Evolutionary conservation across 1,284 basidiomycete species (phyloP).

Genomic region (Rhodotorula sp.): DNA sequence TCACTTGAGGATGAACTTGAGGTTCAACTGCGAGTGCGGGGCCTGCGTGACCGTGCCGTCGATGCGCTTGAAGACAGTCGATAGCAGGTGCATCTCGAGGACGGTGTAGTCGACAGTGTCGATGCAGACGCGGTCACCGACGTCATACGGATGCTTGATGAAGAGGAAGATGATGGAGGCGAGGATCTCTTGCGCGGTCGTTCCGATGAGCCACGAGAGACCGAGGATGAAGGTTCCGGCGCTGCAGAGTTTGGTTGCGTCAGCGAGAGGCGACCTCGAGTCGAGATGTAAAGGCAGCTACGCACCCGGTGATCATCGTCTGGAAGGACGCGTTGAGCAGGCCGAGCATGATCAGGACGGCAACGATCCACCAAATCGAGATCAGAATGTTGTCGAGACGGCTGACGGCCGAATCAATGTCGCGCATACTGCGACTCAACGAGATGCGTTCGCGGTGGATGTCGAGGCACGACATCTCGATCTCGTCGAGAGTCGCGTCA

Average conservation of each 20-base stretch:
- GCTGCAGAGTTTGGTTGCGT: conserved; percentile 12
- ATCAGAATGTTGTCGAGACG: conserved; percentile 45
- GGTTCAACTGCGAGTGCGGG: conserved; percentile 66
- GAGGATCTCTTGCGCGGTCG: conserved; percentile 39
- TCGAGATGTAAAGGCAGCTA: background rate
- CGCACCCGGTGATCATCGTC: conserved; percentile 39
- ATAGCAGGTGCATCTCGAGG: conserved; percentile 72
- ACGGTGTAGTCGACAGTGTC: conserved; percentile 67
- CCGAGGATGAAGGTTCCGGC: conserved; percentile 46
- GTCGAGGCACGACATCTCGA: conserved; percentile 73
- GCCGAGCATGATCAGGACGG: conserved; percentile 44
- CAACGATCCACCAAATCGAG: conserved; percentile 45
- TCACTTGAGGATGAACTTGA: conserved; percentile 58
- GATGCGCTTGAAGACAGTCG: conserved; percentile 58
- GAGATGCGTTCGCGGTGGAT: conserved; percentile 81
- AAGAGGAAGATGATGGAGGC: conserved; percentile 58
- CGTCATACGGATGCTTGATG: conserved; percentile 71
- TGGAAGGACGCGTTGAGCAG: conserved; percentile 45
- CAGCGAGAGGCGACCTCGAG: background rate
- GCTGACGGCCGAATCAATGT: conserved; percentile 84
- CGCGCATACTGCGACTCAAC: conserved; percentile 82
- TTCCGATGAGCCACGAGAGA: conserved; percentile 57
- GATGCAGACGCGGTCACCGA: conserved; percentile 68
- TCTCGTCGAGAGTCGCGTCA: conserved; percentile 69
- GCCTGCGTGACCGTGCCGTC: conserved; percentile 61